phyloP scores from a whole-genome alignment of 148 eudicot species.

The Tetragonia tetragonoides region DNA sequence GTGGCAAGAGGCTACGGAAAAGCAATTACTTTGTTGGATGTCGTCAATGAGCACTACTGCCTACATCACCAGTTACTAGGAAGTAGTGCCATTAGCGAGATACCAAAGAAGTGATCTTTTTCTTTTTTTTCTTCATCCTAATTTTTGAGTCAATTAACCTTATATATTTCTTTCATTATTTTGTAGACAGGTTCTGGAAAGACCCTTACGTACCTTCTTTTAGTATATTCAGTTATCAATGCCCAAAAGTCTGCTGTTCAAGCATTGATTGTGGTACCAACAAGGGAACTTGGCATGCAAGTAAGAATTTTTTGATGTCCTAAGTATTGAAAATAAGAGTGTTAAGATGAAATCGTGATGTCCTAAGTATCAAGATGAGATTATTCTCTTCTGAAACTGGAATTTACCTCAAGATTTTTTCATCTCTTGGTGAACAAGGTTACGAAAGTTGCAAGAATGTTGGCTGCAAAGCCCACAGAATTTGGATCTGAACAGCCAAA shows the following conservation, averaged over 20 bases:
- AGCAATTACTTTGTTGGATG: no score
- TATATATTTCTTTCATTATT: slow-evolving; percentile 18
- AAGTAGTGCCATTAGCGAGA: background rate
- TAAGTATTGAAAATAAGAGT: no score
- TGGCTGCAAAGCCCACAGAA: slow-evolving; percentile 57
- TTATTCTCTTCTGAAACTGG: slow-evolving; percentile 1
- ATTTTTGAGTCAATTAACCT: slow-evolving; percentile 7
- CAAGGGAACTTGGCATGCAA: slow-evolving; percentile 97
- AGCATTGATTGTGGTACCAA: slow-evolving; percentile 91
- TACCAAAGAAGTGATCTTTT: background rate
- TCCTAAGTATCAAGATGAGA: no score
- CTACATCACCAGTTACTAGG: no score
- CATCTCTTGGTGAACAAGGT: slow-evolving; percentile 43
- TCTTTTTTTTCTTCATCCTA: no score
- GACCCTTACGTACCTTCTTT: slow-evolving; percentile 85
- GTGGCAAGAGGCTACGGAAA: background rate
- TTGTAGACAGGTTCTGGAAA: slow-evolving; percentile 98
- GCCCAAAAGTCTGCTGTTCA: slow-evolving; percentile 69
- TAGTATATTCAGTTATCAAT: slow-evolving; percentile 64
- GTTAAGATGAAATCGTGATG: no score
- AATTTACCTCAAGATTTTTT: slow-evolving; percentile 20
- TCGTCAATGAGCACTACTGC: no score
- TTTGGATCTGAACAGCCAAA: slow-evolving; percentile 42
- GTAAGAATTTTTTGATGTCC: slow-evolving; percentile 38
- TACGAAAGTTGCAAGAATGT: slow-evolving; percentile 84